These are phyloP conservation scores for Cryptosporidium sp. DNA, from an alignment of 169 alveolate genomes.

Conservation along the genomic window DNA sequence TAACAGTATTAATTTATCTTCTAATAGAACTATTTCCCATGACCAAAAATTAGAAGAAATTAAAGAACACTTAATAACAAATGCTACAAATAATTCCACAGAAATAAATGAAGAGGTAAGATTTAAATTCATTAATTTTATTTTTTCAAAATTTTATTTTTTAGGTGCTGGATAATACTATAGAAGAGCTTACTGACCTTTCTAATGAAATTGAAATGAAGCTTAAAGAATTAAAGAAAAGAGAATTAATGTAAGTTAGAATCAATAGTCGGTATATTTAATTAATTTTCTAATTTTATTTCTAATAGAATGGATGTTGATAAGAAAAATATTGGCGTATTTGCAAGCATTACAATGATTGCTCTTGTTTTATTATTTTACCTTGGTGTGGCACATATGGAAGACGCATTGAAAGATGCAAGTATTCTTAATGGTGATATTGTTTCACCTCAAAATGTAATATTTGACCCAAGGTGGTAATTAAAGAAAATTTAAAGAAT, in stretches of 20 bases:
- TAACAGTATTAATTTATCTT: neutral
- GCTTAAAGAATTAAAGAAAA: constrained; percentile 54
- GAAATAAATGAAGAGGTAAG: constrained; percentile 64
- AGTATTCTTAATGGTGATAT: constrained; percentile 39
- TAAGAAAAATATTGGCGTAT: constrained; percentile 65
- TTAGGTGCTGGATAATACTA: constrained; percentile 60
- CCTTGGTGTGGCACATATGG: constrained; percentile 75
- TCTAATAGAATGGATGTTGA: constrained; percentile 57
- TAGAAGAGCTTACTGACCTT: constrained; percentile 62
- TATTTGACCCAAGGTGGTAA: constrained; percentile 73
- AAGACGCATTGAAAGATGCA: constrained; percentile 74
- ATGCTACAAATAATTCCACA: constrained; percentile 22
- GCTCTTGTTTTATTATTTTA: constrained; percentile 58
- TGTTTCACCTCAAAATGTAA: constrained; percentile 53
- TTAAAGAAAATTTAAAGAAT: neutral
- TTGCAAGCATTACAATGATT: constrained; percentile 75
- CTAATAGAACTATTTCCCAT: constrained; percentile 16
- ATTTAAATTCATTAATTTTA: neutral
- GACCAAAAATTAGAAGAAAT: constrained; percentile 12
- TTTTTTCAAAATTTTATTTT: neutral
- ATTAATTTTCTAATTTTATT: neutral
- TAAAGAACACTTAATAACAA: constrained; percentile 32
- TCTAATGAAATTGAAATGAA: constrained; percentile 69
- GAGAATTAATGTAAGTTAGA: constrained; percentile 64
- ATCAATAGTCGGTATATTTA: neutral